phyloP scores from a whole-genome alignment of 331 rosid genomes.

The Acacia concinna region DNA sequence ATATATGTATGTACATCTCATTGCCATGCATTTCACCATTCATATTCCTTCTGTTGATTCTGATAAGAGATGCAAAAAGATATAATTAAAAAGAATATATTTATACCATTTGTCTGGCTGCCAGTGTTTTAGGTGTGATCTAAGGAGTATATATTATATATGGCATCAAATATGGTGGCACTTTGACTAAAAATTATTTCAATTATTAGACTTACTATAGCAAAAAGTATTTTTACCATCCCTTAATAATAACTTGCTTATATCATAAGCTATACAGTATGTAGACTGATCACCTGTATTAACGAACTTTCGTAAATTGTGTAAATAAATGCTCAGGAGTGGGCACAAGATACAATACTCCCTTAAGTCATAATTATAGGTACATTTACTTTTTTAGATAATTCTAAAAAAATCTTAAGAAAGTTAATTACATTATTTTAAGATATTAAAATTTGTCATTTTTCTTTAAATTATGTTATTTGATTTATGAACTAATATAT shows the following conservation, averaged over 20 bases:
- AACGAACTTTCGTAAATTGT: not conserved
- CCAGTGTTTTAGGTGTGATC: not conserved
- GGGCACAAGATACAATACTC: not conserved
- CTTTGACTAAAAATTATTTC: not conserved
- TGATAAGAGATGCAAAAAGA: not conserved
- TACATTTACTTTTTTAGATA: too few relatives aligned
- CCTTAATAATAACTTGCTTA: not conserved
- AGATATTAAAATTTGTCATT: too few relatives aligned
- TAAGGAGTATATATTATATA: not conserved
- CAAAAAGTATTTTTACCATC: not conserved
- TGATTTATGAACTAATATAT: too few relatives aligned
- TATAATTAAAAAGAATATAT: not conserved
- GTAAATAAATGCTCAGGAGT: not conserved
- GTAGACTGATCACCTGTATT: not conserved
- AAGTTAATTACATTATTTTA: too few relatives aligned
- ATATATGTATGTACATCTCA: not conserved
- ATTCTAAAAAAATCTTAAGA: too few relatives aligned
- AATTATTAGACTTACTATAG: not conserved
- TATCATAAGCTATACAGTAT: not conserved
- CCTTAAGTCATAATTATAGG: too few relatives aligned
- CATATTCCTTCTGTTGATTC: not conserved
- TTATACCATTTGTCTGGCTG: not conserved
- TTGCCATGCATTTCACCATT: not conserved
- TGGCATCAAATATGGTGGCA: constrained; percentile 4
- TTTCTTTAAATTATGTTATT: too few relatives aligned